Evolutionary conservation across 192 early-diverging fungal species (phyloP), one percentile per base, ranked within the genome.

Genomic region (Rhizophagus prolifer): DNA sequence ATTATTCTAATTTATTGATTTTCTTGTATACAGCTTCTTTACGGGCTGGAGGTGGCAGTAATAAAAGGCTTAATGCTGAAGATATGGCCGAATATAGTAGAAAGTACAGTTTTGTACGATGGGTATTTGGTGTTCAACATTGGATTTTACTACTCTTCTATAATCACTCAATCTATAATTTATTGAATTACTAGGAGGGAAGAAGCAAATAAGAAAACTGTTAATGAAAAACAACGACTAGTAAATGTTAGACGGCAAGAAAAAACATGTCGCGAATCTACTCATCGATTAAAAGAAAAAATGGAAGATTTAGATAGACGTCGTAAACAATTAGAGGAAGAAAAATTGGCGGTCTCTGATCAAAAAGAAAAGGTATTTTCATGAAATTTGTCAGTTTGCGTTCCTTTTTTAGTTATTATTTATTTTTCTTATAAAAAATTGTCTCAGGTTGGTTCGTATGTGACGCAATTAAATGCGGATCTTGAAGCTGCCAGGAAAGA

Each of bases 151-250:
- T 62, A 62, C 4, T 26, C 26, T 62, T n/a, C 8, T 62, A 62
- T 28, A 62, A 26, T 26, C 9, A 13, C 26, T 62, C 60, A 62
- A 26, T 9, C 60, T 62, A 54, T 16, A 26, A 62, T 62, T 26
- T 28, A 26, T 26, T 26, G 23, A 62, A 26, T 10, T 26, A 44
- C 1, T 72, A 93, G 90, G 54, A 94, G 94, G 61, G 93, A 95
- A 76, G 84, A 92, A 76, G 90, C 93, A 21, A 88, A 86, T 34
- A 66, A 85, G 28, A 79, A 84, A 65, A 93, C 93, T 7, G 84
- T 92, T 0, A 85, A 87, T 7, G 91, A 95, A 75, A 88, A 89
- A 71, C 89, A 95, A 64, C 83, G 86, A 63, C 85, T 94, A 0
- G 86, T 88, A 13, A 86, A 88, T 30, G 85, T 95, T 12, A 86